phyloP scores from a whole-genome alignment of 1,139 yeast species.

The Lipomyces yarrowii region DNA sequence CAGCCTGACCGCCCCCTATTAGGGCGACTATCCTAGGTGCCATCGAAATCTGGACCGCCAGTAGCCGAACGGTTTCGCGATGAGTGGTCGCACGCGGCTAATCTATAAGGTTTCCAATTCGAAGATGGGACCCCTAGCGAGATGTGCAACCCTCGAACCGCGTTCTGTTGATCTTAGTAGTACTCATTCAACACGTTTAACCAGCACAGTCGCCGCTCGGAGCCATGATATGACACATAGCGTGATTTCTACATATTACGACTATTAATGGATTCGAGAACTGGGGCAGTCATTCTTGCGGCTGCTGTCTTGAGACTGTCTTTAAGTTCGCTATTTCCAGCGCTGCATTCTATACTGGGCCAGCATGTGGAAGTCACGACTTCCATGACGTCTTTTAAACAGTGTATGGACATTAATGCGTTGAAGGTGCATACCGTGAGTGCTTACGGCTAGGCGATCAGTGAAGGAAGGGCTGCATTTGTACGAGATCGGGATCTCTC shows the following conservation, averaged over 20 bases:
- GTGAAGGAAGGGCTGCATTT: constrained; percentile 81
- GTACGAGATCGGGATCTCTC: constrained; percentile 58
- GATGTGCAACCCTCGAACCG: too few relatives aligned
- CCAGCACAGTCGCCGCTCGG: not conserved
- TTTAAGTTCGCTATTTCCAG: constrained; percentile 15
- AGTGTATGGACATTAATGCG: constrained; percentile 37
- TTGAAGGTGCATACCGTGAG: constrained; percentile 33
- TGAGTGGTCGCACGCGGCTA: not conserved
- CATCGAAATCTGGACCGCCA: constrained; percentile 7
- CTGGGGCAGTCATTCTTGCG: constrained; percentile 8
- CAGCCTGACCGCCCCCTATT: constrained; percentile 27
- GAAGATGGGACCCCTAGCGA: too few relatives aligned
- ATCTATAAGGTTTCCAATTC: not conserved
- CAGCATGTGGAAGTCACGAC: constrained; percentile 76
- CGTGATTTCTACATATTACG: not conserved
- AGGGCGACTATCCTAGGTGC: constrained; percentile 18
- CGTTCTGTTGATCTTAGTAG: not conserved
- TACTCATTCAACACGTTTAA: not conserved
- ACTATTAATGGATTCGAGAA: constrained; percentile 6
- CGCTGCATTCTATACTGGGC: constrained; percentile 45
- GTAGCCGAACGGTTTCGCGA: not conserved
- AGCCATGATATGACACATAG: not conserved
- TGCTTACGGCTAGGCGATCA: not conserved
- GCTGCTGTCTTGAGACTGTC: constrained; percentile 17
- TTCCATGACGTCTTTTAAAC: constrained; percentile 66